Percentiles rank a stretch among this genome's conserved stretches.
phyloP scores from a whole-genome alignment of 768 basidiomycete species.

The Serpula lacrymans region DNA sequence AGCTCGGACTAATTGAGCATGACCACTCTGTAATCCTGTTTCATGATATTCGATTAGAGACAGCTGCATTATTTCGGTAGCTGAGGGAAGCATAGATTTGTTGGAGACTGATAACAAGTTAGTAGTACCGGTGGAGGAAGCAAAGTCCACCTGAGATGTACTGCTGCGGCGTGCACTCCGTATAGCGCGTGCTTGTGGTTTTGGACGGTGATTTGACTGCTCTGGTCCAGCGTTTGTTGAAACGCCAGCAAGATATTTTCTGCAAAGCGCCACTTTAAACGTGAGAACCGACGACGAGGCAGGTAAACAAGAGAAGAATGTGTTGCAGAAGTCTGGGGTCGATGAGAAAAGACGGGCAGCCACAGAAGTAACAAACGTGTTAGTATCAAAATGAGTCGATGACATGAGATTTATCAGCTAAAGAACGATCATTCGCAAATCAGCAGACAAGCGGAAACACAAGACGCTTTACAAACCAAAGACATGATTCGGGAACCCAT shows the following conservation, averaged over 20 bases:
- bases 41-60: slow-evolving; percentile 9
- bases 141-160: not conserved
- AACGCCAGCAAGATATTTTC: slow-evolving; percentile 32
- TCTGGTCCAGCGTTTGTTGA: slow-evolving; percentile 11
- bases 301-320: slow-evolving; percentile 35
- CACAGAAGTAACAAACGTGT: slow-evolving; percentile 32
- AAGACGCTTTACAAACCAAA: slow-evolving; percentile 20
- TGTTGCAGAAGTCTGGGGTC: slow-evolving; percentile 24
- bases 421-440: not conserved
- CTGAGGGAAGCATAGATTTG: slow-evolving; percentile 20
- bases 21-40: slow-evolving; percentile 11
- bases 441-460: not conserved
- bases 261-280: slow-evolving; percentile 45
- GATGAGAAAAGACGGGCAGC: slow-evolving; percentile 32
- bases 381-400: slow-evolving; percentile 34
- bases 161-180: slow-evolving; percentile 11
- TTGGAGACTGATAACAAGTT: slow-evolving; percentile 16
- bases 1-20: slow-evolving; percentile 17
- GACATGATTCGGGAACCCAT: slow-evolving; percentile 34
- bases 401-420: slow-evolving; percentile 42
- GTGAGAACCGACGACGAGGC: slow-evolving; percentile 31
- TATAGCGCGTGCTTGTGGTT: slow-evolving; percentile 27
- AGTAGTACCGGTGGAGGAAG: not conserved
- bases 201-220: slow-evolving; percentile 24
- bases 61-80: slow-evolving; percentile 26